These are phyloP conservation scores for Cryptococcus deneoformans DNA, from an alignment of 1,284 basidiomycete genomes.

Conservation along the genomic window DNA sequence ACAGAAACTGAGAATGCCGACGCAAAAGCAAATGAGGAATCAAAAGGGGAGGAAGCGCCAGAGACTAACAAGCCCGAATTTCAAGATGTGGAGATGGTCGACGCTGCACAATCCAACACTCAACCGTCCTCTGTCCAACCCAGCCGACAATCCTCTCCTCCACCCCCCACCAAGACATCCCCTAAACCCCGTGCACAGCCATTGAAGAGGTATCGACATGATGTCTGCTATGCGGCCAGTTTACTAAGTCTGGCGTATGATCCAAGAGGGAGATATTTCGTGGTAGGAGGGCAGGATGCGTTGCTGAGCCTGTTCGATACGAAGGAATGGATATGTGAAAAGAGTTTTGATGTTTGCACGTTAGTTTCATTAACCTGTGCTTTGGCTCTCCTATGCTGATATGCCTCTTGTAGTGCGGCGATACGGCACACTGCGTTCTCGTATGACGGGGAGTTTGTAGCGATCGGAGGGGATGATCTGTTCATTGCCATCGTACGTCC, in stretches of 20 bases:
- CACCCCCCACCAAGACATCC: conserved; percentile 5
- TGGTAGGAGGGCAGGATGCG: conserved; percentile 42
- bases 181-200: conserved; percentile 24
- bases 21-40: conserved; percentile 1
- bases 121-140: conserved; percentile 7
- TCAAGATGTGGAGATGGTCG: conserved; percentile 54
- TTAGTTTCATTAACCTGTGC: conserved; percentile 1
- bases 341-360: conserved; percentile 38
- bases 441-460: conserved; percentile 40
- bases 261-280: conserved; percentile 33
- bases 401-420: conserved; percentile 17
- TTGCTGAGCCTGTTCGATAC: conserved; percentile 35
- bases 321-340: conserved; percentile 34
- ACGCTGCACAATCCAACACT: conserved; percentile 5
- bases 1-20: neutral
- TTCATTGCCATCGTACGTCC: conserved; percentile 29
- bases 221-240: conserved; percentile 21
- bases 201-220: conserved; percentile 25
- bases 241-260: conserved; percentile 33
- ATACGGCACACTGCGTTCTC: conserved; percentile 40
- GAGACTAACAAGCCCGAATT: conserved; percentile 53
- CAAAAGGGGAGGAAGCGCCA: conserved; percentile 2
- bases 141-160: conserved; percentile 9
- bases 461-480: conserved; percentile 38
- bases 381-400: neutral